Evolutionary conservation across 805 yeast genomes (phyloP).

Genomic region (Schizosaccharomyces lindneri): DNA sequence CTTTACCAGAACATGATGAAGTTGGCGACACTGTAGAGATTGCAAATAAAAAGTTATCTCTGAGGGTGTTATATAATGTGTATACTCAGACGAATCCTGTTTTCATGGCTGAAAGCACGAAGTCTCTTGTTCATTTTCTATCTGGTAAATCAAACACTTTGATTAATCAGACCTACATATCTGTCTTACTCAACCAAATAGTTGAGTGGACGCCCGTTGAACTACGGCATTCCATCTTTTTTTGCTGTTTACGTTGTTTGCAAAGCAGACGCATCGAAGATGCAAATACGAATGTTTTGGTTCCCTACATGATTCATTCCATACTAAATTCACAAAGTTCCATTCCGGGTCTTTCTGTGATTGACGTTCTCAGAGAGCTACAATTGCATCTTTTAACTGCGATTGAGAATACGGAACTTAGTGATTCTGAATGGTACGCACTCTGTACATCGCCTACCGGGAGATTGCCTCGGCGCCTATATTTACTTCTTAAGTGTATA

Average conservation of each 20-base stretch:
- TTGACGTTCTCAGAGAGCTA: not conserved
- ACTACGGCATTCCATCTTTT: not conserved
- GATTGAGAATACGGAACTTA: not conserved
- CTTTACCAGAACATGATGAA: not conserved
- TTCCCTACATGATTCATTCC: not conserved
- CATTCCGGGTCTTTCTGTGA: not conserved
- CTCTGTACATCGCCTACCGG: not conserved
- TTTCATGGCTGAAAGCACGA: not conserved
- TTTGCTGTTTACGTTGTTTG: not conserved
- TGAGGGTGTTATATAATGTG: not conserved
- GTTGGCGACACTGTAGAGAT: not conserved
- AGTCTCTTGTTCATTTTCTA: not conserved
- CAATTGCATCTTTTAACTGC: not conserved
- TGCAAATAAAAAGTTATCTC: not conserved
- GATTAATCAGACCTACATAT: not conserved
- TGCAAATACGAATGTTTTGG: not conserved
- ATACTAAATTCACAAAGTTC: not conserved
- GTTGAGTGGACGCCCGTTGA: not conserved
- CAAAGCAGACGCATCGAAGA: not conserved
- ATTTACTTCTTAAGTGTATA: not conserved
- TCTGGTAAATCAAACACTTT: not conserved
- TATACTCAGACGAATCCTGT: not conserved
- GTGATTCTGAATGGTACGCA: not conserved
- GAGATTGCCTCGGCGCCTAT: not conserved
- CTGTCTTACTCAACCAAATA: not conserved